phyloP scores from a whole-genome alignment of 2,329 filamentous ascomycete species.

The Proliferodiscus dingleyae region DNA sequence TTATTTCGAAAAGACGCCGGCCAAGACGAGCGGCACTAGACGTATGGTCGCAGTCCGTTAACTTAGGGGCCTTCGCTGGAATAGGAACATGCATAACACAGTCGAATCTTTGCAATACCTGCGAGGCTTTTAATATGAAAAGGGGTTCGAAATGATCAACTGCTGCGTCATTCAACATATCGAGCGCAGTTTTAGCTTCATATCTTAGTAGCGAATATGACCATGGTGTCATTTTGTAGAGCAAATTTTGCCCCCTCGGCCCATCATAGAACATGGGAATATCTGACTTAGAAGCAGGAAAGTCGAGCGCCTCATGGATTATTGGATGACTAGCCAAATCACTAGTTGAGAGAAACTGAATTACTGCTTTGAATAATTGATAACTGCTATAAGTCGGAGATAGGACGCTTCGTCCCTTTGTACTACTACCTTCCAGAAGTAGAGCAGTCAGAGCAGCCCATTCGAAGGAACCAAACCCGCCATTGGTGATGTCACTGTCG shows the following conservation, averaged over 20 bases:
- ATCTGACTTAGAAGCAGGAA: constrained; percentile 39
- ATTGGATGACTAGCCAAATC: constrained; percentile 67
- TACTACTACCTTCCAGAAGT: constrained; percentile 71
- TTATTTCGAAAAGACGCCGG: constrained; percentile 55
- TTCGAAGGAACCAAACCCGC: constrained; percentile 91
- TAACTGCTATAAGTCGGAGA: constrained; percentile 81
- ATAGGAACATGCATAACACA: constrained; percentile 33
- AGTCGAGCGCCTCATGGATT: constrained; percentile 39
- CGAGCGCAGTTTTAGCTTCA: constrained; percentile 69
- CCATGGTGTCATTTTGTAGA: constrained; percentile 88
- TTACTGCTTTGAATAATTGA: constrained; percentile 86
- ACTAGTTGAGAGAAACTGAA: constrained; percentile 78
- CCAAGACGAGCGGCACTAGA: constrained; percentile 35
- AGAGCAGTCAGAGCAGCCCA: constrained; percentile 79
- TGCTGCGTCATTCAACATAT: constrained; percentile 67
- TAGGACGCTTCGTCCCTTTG: constrained; percentile 65
- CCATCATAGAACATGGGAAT: constrained; percentile 76
- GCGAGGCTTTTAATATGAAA: constrained; percentile 65
- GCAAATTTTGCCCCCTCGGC: constrained; percentile 67
- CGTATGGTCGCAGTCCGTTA: constrained; percentile 26
- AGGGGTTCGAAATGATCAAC: constrained; percentile 78
- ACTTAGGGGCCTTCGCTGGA: constrained; percentile 1
- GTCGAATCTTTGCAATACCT: constrained; percentile 53
- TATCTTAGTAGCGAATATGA: constrained; percentile 70
- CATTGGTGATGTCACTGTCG: constrained; percentile 59